Conservation (phyloP, 2,329 filamentous ascomycete genomes). For the Apiospora phragmitis region DNA sequence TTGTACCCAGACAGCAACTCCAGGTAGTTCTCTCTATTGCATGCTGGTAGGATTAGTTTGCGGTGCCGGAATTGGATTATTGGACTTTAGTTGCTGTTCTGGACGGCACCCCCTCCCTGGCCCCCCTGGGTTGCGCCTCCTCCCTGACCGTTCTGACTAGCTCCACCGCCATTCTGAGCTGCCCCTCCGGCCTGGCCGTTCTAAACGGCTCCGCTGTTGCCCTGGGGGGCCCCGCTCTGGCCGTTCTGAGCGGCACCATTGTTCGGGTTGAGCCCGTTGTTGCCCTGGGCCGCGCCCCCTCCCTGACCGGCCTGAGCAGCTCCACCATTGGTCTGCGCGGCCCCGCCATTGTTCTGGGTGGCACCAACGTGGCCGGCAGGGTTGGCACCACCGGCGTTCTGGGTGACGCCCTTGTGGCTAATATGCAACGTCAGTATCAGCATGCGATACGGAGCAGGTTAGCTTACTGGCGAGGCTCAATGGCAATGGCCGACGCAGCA, state of each 20-base stretch:
- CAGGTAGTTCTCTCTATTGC: too few species aligned
- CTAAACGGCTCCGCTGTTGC: not conserved
- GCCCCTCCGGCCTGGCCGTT: not conserved
- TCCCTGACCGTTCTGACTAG: not conserved
- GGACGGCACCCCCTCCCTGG: not conserved
- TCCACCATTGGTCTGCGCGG: too few species aligned
- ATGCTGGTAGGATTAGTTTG: too few species aligned
- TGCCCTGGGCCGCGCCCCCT: too few species aligned
- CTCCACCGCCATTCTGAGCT: not conserved
- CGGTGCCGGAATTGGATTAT: not conserved
- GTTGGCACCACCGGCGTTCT: too few species aligned
- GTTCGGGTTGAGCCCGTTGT: too few species aligned
- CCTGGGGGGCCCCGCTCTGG: not conserved
- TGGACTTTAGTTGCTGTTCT: not conserved
- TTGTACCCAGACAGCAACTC: not conserved
- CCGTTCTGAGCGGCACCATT: too few species aligned
- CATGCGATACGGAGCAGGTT: not conserved
- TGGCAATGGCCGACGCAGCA: constrained; percentile 12
- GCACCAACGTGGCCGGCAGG: too few species aligned
- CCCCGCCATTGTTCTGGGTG: too few species aligned
- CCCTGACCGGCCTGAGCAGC: too few species aligned
- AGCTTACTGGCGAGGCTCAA: constrained; percentile 12
- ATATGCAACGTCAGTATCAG: not conserved
- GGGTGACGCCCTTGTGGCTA: not conserved
- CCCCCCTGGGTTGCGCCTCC: not conserved